phyloP scores from a whole-genome alignment of 2,329 filamentous ascomycete species.

The Aspergillus hiratsukae region DNA sequence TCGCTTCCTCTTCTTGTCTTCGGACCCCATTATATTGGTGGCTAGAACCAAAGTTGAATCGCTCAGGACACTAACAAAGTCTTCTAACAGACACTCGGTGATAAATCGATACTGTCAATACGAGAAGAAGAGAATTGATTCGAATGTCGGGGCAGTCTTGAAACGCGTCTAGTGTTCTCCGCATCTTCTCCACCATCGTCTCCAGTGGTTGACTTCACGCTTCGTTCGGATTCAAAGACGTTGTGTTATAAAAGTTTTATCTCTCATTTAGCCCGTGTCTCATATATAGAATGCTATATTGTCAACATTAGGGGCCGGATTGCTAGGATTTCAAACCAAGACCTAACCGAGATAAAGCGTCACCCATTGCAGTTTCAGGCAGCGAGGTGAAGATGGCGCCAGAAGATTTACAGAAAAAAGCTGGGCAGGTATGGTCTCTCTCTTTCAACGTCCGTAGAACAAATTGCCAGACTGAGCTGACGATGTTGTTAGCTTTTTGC shows the following conservation, averaged over 20 bases:
- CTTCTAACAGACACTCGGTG: background rate
- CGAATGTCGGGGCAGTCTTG: background rate
- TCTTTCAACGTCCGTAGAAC: background rate
- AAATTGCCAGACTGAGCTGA: background rate
- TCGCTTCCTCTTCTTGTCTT: background rate
- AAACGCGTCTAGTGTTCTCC: background rate
- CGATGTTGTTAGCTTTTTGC: conserved; percentile 36
- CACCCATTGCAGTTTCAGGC: background rate
- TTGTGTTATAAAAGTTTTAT: background rate
- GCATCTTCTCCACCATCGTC: background rate
- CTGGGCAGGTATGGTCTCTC: conserved; percentile 28
- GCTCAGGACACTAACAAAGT: background rate
- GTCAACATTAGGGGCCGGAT: background rate
- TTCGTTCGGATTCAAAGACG: background rate
- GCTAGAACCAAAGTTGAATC: background rate
- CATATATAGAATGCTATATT: background rate
- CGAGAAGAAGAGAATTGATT: background rate
- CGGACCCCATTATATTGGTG: background rate
- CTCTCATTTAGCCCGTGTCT: background rate
- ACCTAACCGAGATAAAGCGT: background rate
- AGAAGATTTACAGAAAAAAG: conserved; percentile 25
- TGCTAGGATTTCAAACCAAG: background rate
- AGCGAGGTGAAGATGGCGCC: conserved; percentile 15
- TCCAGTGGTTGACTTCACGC: background rate
- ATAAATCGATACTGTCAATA: background rate